phyloP scores from a whole-genome alignment of 1,139 yeast genomes.

The Scheffersomyces illinoinensis region DNA sequence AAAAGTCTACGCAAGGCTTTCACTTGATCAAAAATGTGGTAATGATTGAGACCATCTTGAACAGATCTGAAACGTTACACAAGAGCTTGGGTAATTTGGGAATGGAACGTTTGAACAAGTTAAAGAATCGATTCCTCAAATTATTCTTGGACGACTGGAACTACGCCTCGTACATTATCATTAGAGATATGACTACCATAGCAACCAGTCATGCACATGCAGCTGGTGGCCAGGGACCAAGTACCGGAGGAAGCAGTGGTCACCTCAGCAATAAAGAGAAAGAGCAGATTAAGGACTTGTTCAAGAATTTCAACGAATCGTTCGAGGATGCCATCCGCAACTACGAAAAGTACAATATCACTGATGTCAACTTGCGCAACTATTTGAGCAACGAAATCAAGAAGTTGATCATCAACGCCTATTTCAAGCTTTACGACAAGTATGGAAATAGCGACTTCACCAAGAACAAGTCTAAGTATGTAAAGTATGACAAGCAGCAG shows the following conservation, averaged over 20 bases:
- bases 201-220: conserved; percentile 37
- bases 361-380: conserved; percentile 64
- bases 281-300: conserved; percentile 84
- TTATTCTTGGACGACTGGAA: conserved; percentile 85
- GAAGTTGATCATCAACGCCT: conserved; percentile 75
- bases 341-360: conserved; percentile 63
- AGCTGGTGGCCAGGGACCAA: conserved; percentile 17
- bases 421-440: conserved; percentile 79
- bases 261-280: conserved; percentile 64
- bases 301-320: conserved; percentile 76
- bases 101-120: conserved; percentile 60
- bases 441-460: conserved; percentile 71
- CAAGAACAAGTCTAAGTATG: conserved; percentile 70
- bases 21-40: conserved; percentile 71
- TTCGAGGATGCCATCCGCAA: conserved; percentile 72
- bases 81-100: conserved; percentile 66
- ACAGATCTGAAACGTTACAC: conserved; percentile 55
- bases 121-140: conserved; percentile 75
- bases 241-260: conserved; percentile 14
- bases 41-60: conserved; percentile 71
- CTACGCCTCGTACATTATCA: conserved; percentile 68
- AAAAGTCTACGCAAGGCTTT: conserved; percentile 64
- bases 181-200: conserved; percentile 67
- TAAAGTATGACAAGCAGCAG: conserved; percentile 65
- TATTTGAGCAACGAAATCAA: conserved; percentile 64